Evolutionary conservation across 2,329 filamentous ascomycete genomes (phyloP).

Genomic region (Ophiosphaerella korrae): DNA sequence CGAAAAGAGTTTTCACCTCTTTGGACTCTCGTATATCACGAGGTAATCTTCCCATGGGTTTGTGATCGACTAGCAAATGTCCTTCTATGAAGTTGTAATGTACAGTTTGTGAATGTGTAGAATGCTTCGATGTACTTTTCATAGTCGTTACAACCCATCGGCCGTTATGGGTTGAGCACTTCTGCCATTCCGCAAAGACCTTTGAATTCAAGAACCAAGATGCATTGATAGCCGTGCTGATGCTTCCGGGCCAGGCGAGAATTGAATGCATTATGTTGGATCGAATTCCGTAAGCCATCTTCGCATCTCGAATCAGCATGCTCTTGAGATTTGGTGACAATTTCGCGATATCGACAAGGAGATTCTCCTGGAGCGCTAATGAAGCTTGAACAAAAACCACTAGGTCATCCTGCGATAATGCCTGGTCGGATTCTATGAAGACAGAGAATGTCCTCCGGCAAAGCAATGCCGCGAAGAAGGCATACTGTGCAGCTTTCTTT

Average conservation of each 20-base stretch:
- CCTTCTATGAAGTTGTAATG: constrained; percentile 56
- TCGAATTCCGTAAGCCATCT: constrained; percentile 49
- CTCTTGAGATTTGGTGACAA: constrained; percentile 45
- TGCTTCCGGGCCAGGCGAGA: too few relatives aligned
- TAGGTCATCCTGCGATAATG: constrained; percentile 7
- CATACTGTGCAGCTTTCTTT: constrained; percentile 40
- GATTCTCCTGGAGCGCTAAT: constrained; percentile 55
- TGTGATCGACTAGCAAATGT: constrained; percentile 56
- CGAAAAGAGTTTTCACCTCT: constrained; percentile 59
- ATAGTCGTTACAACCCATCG: constrained; percentile 17
- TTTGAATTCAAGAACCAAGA: too few relatives aligned
- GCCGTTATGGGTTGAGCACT: too few relatives aligned
- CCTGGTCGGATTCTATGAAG: too few relatives aligned
- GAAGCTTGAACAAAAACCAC: constrained; percentile 48
- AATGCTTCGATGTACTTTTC: background rate
- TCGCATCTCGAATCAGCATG: constrained; percentile 55
- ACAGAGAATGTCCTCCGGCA: constrained; percentile 53
- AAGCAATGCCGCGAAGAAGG: constrained; percentile 62
- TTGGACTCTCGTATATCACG: constrained; percentile 53
- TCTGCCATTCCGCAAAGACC: too few relatives aligned
- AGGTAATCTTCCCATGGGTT: constrained; percentile 60
- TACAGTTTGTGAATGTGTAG: constrained; percentile 38
- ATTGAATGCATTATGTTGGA: too few relatives aligned
- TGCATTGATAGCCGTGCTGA: too few relatives aligned
- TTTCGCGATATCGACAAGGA: constrained; percentile 43